These are phyloP conservation scores for Leccinum uliginosum DNA, from an alignment of 768 basidiomycete genomes.

Conservation along the genomic window DNA sequence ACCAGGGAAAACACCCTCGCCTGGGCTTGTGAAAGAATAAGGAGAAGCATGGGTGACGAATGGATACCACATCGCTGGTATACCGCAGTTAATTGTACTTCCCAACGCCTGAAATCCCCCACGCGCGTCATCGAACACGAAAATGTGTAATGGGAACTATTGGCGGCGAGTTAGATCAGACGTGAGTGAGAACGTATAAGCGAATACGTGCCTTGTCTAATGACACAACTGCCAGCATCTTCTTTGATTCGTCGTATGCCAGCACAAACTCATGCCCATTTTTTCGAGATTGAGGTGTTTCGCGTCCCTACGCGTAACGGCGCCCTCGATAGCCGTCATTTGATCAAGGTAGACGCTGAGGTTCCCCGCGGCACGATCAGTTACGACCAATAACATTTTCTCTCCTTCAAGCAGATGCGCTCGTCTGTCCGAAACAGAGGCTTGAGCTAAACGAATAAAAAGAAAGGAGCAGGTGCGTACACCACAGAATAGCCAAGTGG, in stretches of 20 bases:
- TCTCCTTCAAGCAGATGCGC: conserved; percentile 39
- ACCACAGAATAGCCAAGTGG: conserved; percentile 17
- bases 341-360: conserved; percentile 39
- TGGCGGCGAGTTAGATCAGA: neutral
- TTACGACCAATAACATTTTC: conserved; percentile 39
- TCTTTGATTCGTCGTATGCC: conserved; percentile 49
- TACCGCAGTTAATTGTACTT: conserved; percentile 41
- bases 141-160: conserved; percentile 14
- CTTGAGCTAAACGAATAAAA: neutral
- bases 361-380: conserved; percentile 31
- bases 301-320: conserved; percentile 25
- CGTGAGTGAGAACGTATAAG: neutral
- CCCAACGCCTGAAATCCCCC: conserved; percentile 42
- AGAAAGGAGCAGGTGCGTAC: neutral
- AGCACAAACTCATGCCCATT: conserved; percentile 42
- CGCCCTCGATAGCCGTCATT: conserved; percentile 27
- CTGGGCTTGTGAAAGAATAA: conserved; percentile 45
- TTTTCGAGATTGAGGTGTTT: conserved; percentile 42
- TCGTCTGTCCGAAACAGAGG: conserved; percentile 19
- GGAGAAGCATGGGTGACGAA: conserved; percentile 42
- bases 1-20: conserved; percentile 56
- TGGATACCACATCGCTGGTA: conserved; percentile 12
- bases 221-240: conserved; percentile 44
- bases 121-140: conserved; percentile 44
- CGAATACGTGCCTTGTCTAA: conserved; percentile 34